These are phyloP conservation scores for Boletus subparvulus DNA, from an alignment of 768 basidiomycete species.

Conservation along the genomic window DNA sequence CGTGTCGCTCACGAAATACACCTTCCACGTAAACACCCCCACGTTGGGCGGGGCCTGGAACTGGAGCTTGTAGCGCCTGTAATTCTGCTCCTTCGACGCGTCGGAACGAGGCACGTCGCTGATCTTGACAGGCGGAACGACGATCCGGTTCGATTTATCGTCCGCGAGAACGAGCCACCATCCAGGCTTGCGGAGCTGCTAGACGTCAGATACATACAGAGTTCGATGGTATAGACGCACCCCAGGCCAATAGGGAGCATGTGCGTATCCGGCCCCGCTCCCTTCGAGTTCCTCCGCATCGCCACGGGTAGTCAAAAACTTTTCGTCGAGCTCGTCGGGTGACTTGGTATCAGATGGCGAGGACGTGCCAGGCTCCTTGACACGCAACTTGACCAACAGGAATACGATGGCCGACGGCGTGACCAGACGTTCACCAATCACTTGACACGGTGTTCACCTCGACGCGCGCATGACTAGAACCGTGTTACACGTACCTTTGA, in stretches of 20 bases:
- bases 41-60: conserved; percentile 91
- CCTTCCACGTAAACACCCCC: conserved; percentile 87
- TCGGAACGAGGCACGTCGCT: conserved; percentile 72
- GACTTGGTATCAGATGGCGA: conserved; percentile 42
- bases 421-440: conserved; percentile 87
- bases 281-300: conserved; percentile 63
- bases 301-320: conserved; percentile 62
- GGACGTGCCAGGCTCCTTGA: conserved; percentile 52
- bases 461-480: background rate
- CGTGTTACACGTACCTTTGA: conserved; percentile 63
- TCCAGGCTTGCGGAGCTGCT: conserved; percentile 78
- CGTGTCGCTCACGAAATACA: conserved; percentile 84
- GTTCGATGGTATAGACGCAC: conserved; percentile 43
- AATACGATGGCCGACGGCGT: conserved; percentile 88
- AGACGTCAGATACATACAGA: background rate
- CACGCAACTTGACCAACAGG: conserved; percentile 78
- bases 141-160: conserved; percentile 77
- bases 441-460: conserved; percentile 38
- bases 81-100: conserved; percentile 49
- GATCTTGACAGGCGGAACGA: conserved; percentile 84
- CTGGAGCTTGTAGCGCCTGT: conserved; percentile 84
- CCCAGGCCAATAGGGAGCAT: conserved; percentile 90
- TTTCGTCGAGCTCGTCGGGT: conserved; percentile 64
- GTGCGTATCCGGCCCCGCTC: conserved; percentile 59
- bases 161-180: conserved; percentile 95